These are phyloP conservation scores for Fusarium continuum DNA, from an alignment of 2,329 filamentous ascomycete species.

Conservation along the genomic window DNA sequence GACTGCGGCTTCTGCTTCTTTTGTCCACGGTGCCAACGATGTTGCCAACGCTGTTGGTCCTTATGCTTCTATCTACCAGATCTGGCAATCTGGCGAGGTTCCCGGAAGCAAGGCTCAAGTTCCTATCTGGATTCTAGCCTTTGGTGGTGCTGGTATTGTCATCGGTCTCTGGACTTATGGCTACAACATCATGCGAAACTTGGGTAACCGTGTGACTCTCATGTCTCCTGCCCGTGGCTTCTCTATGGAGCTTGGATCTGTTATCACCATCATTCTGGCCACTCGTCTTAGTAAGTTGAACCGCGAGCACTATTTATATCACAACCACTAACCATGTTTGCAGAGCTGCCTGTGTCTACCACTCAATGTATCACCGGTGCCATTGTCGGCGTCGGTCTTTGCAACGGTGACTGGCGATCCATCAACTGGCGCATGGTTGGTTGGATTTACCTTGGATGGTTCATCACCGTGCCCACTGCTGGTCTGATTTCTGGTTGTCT, in stretches of 20 bases:
- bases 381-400: conserved; percentile 70
- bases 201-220: conserved; percentile 70
- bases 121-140: conserved; percentile 68
- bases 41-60: conserved; percentile 71
- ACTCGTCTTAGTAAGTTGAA: conserved; percentile 62
- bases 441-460: conserved; percentile 68
- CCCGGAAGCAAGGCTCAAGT: conserved; percentile 57
- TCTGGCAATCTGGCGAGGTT: conserved; percentile 62
- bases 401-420: conserved; percentile 65
- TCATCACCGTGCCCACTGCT: conserved; percentile 66
- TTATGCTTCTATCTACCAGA: conserved; percentile 69
- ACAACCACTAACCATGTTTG: conserved; percentile 5
- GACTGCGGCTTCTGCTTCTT: conserved; percentile 69
- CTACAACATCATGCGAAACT: conserved; percentile 71
- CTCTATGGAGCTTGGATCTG: conserved; percentile 68
- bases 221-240: conserved; percentile 68
- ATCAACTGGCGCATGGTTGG: conserved; percentile 71
- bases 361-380: conserved; percentile 72
- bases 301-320: neutral
- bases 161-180: conserved; percentile 69
- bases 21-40: conserved; percentile 74
- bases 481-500: conserved; percentile 67
- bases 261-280: conserved; percentile 70
- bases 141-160: conserved; percentile 61
- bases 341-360: conserved; percentile 69